Base-by-base conservation (phyloP, 352 stramenopile genomes). In the Globisporangium solare region DNA sequence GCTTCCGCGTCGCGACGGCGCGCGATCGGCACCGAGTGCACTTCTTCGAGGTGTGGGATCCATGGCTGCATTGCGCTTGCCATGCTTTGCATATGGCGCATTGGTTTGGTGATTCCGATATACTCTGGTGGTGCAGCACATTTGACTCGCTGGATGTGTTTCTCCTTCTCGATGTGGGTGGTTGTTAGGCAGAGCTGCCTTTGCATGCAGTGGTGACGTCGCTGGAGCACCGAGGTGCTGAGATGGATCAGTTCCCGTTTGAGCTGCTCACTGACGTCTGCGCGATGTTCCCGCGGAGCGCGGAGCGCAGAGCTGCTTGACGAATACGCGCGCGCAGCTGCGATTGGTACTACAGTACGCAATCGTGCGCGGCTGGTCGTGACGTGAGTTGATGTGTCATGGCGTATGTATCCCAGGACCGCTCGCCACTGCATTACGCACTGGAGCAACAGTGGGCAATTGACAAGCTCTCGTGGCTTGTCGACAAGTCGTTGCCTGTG, bases 401-500 rank as follows among this genome's bases (percentile, higher is more conserved):
- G 10, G 31, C 5, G 14, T n/a, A n/a, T 35, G 27, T 10, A 47
- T 37, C 32, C 18, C 60, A 73, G 58, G 56, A 54, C 6, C 70
- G 68, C 2, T 41, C 66, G 11, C 21, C 70, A 15, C 48, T 83
- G 13, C 60, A 68, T 31, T 85, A 89, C 48, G 79, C 76, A 0
- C 48, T 89, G 13, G 51, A 77, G 24, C 62, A 72, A 42, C 62
- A 42, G 1, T 88, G 76, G 79, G 43, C 22, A 6, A 32, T 62
- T 20, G 77, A 78, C 46, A 72, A 73, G 27, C 63, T 89, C 7
- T 79, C 70, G 35, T 89, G 79, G 74, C 55, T 89, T 4, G 53
- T 79, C 1, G 73, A 76, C 31, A 73, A 79, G 40, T 73, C 62
- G 22, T 24, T 74, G 12, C 37, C 31, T 13, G 54, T 54, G 31